A percentile compares a stretch with the other conserved stretches of the same genome.
Conservation (phyloP, 2,329 filamentous ascomycete species). For the Calonectria multiphialidica region DNA sequence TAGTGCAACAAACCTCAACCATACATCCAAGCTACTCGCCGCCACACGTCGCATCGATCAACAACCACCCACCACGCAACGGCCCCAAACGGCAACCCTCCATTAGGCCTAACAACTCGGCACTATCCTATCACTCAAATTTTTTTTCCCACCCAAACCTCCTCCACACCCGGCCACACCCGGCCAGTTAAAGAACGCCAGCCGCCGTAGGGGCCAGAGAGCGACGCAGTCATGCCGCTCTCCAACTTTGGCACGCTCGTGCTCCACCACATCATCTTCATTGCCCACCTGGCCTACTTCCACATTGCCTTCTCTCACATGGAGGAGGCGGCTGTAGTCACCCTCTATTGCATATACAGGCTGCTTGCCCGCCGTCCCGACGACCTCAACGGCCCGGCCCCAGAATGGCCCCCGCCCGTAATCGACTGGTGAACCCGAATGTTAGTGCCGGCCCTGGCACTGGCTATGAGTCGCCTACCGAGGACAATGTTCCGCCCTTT, state of each 20-base stretch:
- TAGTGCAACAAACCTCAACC: background rate
- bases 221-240: slow-evolving; percentile 58
- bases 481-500: slow-evolving; percentile 47
- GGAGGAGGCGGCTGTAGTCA: slow-evolving; percentile 59
- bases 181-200: slow-evolving; percentile 5
- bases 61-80: background rate
- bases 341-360: slow-evolving; percentile 62
- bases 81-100: slow-evolving; percentile 4
- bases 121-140: background rate
- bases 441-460: slow-evolving; percentile 23
- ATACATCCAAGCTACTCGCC: background rate
- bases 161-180: slow-evolving; percentile 3
- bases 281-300: slow-evolving; percentile 66
- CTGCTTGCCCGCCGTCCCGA: slow-evolving; percentile 62
- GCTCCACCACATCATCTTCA: slow-evolving; percentile 64
- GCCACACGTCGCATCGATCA: slow-evolving; percentile 6
- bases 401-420: slow-evolving; percentile 50
- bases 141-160: background rate
- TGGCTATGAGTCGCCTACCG: slow-evolving; percentile 54
- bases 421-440: slow-evolving; percentile 43
- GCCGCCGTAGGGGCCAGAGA: background rate
- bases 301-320: slow-evolving; percentile 62
- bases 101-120: background rate
- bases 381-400: slow-evolving; percentile 53
- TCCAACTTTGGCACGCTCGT: slow-evolving; percentile 64